Percentiles rank a stretch among this genome's conserved stretches.
Evolutionary conservation across 768 basidiomycete species (phyloP).

Genomic region (Trametes cingulata): DNA sequence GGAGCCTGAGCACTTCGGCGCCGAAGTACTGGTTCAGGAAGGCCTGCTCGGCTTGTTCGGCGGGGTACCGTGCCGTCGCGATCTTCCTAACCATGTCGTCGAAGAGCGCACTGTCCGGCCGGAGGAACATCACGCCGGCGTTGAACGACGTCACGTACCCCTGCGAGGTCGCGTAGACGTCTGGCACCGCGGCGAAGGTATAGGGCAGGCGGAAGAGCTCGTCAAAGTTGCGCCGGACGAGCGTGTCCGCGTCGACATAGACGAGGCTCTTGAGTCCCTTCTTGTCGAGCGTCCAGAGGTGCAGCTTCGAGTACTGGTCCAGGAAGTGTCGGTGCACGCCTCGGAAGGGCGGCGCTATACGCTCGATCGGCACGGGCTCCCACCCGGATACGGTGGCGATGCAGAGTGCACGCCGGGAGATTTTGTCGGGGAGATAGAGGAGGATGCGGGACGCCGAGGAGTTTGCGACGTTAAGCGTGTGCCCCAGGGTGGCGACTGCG

Average conservation of each 20-base stretch:
- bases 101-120: conserved; percentile 32
- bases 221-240: conserved; percentile 35
- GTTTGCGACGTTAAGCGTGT: conserved; percentile 31
- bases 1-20: conserved; percentile 34
- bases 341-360: conserved; percentile 35
- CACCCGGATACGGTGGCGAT: conserved; percentile 33
- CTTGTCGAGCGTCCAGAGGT: conserved; percentile 37
- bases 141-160: conserved; percentile 38
- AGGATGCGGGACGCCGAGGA: conserved; percentile 33
- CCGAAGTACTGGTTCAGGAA: conserved; percentile 43
- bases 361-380: conserved; percentile 30
- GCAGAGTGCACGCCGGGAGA: conserved; percentile 35
- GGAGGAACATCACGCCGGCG: conserved; percentile 38
- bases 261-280: conserved; percentile 31
- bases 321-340: conserved; percentile 34
- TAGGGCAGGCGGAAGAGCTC: conserved; percentile 37
- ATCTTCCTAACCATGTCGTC: conserved; percentile 38
- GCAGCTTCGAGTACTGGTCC: conserved; percentile 40
- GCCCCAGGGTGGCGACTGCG: conserved; percentile 34
- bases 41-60: conserved; percentile 44
- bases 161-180: conserved; percentile 29
- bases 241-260: conserved; percentile 39
- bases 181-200: conserved; percentile 37
- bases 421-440: conserved; percentile 34
- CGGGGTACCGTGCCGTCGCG: conserved; percentile 39